Conservation (phyloP, 2,329 filamentous ascomycete species). For the Arthrinium puccinioides region DNA sequence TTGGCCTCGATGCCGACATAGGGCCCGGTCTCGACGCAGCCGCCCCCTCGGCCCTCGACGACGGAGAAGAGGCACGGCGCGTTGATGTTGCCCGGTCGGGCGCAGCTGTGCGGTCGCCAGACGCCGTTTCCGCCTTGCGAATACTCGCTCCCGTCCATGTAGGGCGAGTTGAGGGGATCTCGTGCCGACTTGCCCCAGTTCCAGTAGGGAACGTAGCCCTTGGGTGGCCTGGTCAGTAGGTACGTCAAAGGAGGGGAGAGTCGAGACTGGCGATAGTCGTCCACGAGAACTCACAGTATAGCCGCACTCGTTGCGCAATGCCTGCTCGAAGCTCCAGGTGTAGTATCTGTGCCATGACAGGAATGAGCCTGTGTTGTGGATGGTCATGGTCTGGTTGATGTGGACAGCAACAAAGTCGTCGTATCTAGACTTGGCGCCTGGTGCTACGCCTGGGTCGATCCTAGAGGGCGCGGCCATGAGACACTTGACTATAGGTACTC, state of each 20-base stretch:
- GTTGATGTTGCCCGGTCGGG: too few relatives aligned
- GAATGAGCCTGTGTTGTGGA: conserved; percentile 22
- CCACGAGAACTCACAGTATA: conserved; percentile 19
- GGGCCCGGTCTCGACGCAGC: conserved; percentile 27
- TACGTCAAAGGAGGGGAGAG: neutral
- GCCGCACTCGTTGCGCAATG: conserved; percentile 25
- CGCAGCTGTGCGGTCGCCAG: conserved; percentile 8
- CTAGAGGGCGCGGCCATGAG: conserved; percentile 5
- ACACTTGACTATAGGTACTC: conserved; percentile 5
- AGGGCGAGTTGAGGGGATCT: conserved; percentile 19
- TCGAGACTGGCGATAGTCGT: neutral
- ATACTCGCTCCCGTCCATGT: conserved; percentile 28
- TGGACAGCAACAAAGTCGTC: conserved; percentile 33
- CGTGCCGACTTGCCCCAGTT: conserved; percentile 25
- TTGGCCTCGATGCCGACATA: conserved; percentile 16
- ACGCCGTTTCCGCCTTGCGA: conserved; percentile 25
- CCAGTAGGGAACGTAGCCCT: conserved; percentile 31
- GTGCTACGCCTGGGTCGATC: neutral
- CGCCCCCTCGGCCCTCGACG: conserved; percentile 7
- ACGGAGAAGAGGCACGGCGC: conserved; percentile 11
- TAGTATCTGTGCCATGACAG: conserved; percentile 10
- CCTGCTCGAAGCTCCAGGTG: conserved; percentile 6
- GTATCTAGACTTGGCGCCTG: conserved; percentile 10
- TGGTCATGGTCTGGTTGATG: conserved; percentile 23
- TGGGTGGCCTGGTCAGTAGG: too few relatives aligned